Evolutionary conservation across 192 early-diverging fungal genomes (phyloP).

Genomic region (Podila epicladia): DNA sequence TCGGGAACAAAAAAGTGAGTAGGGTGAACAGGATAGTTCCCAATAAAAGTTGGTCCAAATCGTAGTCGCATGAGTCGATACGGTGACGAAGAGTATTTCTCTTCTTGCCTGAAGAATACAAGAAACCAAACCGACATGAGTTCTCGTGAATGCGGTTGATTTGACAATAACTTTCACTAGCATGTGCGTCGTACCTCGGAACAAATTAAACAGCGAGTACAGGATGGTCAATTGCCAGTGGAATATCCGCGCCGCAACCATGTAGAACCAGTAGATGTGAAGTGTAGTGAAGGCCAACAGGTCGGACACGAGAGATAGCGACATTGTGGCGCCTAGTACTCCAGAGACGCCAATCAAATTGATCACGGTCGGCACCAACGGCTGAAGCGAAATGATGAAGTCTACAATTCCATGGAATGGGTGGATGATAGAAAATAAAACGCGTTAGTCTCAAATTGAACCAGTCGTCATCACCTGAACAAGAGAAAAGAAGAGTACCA

Average conservation of each 20-base stretch:
- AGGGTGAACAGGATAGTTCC: slow-evolving; percentile 95
- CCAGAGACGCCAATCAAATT: slow-evolving; percentile 78
- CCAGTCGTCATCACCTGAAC: not conserved
- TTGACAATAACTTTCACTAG: not conserved
- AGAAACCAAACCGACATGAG: not conserved
- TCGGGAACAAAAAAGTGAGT: slow-evolving; percentile 95
- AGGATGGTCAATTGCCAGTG: slow-evolving; percentile 91
- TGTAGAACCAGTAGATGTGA: slow-evolving; percentile 96
- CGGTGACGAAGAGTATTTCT: slow-evolving; percentile 89
- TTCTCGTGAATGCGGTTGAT: not conserved
- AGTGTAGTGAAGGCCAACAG: slow-evolving; percentile 85
- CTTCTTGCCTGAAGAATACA: slow-evolving; percentile 69
- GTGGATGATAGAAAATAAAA: no score
- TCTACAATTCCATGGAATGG: slow-evolving; percentile 17
- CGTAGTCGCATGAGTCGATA: slow-evolving; percentile 94
- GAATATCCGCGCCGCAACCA: slow-evolving; percentile 92
- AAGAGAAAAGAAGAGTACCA: slow-evolving; percentile 45
- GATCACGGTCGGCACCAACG: slow-evolving; percentile 71
- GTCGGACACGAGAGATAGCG: slow-evolving; percentile 86
- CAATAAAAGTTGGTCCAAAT: slow-evolving; percentile 92
- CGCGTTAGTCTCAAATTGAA: no score
- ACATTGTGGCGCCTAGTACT: slow-evolving; percentile 85
- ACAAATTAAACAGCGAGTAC: slow-evolving; percentile 91
- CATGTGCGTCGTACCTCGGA: slow-evolving; percentile 71
- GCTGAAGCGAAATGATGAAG: slow-evolving; percentile 56